Conservation (phyloP, 2,329 filamentous ascomycete species). For the Penicillium nordicum region DNA sequence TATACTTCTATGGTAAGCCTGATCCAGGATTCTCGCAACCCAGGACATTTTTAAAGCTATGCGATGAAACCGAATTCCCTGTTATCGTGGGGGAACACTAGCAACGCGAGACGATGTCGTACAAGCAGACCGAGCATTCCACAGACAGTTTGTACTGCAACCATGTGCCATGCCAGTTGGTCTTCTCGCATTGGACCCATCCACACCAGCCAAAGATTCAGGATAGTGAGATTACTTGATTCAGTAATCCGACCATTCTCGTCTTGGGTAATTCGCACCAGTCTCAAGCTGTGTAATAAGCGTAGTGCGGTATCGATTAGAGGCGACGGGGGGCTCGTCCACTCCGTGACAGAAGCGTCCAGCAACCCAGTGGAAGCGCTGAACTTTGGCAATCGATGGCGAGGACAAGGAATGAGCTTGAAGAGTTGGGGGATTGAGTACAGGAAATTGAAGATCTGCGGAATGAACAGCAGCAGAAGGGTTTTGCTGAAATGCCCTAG, state of each 20-base stretch:
- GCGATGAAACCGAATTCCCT: conserved; percentile 28
- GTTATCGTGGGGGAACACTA: conserved; percentile 91
- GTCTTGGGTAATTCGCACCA: conserved; percentile 67
- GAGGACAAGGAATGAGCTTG: conserved; percentile 82
- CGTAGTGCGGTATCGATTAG: conserved; percentile 63
- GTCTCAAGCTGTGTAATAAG: conserved; percentile 63
- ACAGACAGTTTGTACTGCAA: conserved; percentile 70
- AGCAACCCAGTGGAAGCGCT: conserved; percentile 79
- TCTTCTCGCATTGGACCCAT: conserved; percentile 88
- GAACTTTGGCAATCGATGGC: conserved; percentile 86
- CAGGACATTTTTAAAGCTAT: conserved; percentile 3
- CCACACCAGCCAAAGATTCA: conserved; percentile 97
- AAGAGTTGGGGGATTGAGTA: conserved; percentile 94
- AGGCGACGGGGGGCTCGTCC: conserved; percentile 66
- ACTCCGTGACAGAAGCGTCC: conserved; percentile 80
- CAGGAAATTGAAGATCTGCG: conserved; percentile 93
- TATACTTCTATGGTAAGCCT: background rate
- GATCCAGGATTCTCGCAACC: no score
- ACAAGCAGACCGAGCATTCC: conserved; percentile 82
- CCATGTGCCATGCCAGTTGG: conserved; percentile 72
- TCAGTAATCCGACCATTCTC: conserved; percentile 68
- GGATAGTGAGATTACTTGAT: conserved; percentile 84
- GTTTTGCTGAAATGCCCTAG: conserved; percentile 98
- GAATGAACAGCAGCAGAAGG: conserved; percentile 80
- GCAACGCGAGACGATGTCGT: conserved; percentile 77